Percentiles rank a stretch among this genome's conserved stretches.
phyloP scores from a whole-genome alignment of 495 filamentous ascomycete species.

The Durotheca rogersii region DNA sequence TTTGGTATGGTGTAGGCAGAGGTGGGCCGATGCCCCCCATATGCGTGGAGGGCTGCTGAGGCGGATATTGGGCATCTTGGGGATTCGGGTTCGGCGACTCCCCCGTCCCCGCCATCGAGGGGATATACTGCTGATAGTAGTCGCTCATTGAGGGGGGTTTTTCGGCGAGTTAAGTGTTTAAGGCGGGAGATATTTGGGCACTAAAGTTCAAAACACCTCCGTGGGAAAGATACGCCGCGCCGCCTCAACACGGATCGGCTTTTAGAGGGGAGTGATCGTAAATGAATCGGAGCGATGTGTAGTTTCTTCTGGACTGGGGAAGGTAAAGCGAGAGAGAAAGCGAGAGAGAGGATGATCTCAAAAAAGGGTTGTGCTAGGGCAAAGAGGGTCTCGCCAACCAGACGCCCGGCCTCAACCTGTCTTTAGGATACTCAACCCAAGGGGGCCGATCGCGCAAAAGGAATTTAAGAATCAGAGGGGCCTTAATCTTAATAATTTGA shows the following conservation, averaged over 20 bases:
- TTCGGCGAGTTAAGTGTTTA: slow-evolving; percentile 18
- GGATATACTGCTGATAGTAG: slow-evolving; percentile 50
- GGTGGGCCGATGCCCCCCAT: slow-evolving; percentile 35
- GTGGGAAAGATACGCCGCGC: slow-evolving; percentile 10
- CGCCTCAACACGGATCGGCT: slow-evolving; percentile 7
- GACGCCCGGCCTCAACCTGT: slow-evolving; percentile 1
- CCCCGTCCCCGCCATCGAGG: slow-evolving; percentile 47
- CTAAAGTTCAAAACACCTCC: slow-evolving; percentile 10
- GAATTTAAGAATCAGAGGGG: slow-evolving; percentile 16
- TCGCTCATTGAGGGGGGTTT: slow-evolving; percentile 44
- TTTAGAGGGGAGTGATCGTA: slow-evolving; percentile 10
- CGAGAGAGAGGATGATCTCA: neutral
- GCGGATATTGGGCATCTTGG: slow-evolving; percentile 39
- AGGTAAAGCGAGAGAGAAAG: neutral
- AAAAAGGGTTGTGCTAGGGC: slow-evolving; percentile 1
- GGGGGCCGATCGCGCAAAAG: slow-evolving; percentile 3
- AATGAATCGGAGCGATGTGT: slow-evolving; percentile 5
- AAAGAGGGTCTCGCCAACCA: slow-evolving; percentile 1
- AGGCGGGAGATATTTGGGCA: slow-evolving; percentile 9
- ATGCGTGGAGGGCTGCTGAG: slow-evolving; percentile 36
- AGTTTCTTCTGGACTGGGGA: slow-evolving; percentile 2
- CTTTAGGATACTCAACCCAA: slow-evolving; percentile 5
- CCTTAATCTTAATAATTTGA: slow-evolving; percentile 15
- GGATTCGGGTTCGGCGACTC: slow-evolving; percentile 38
- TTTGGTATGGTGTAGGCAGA: slow-evolving; percentile 44